Conservation (phyloP, 2,329 filamentous ascomycete genomes). For the Zymoseptoria crescenta region DNA sequence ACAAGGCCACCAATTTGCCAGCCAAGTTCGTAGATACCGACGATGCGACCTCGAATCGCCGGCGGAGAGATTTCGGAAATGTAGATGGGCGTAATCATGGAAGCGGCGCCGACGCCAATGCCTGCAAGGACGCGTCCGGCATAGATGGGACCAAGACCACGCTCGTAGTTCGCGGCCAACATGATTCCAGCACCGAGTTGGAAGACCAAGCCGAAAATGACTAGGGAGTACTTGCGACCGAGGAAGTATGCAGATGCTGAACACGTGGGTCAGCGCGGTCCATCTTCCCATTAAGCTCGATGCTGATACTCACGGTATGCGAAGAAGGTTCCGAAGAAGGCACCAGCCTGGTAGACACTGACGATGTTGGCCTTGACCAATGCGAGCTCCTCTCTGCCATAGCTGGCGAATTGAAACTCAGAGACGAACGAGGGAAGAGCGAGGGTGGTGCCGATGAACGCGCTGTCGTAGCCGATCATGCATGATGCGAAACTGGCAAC, state of each 20-base stretch:
- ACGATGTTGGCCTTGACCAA: slow-evolving; percentile 68
- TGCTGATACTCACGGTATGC: slow-evolving; percentile 43
- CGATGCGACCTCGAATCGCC: slow-evolving; percentile 51
- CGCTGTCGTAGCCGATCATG: slow-evolving; percentile 34
- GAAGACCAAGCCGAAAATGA: slow-evolving; percentile 56
- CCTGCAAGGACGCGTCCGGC: slow-evolving; percentile 52
- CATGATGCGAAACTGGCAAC: slow-evolving; percentile 51
- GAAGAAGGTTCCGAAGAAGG: slow-evolving; percentile 70
- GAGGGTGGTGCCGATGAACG: slow-evolving; percentile 72
- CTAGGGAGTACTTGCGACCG: slow-evolving; percentile 58
- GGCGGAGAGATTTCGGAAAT: slow-evolving; percentile 52
- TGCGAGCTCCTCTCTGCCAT: slow-evolving; percentile 44
- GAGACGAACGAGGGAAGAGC: slow-evolving; percentile 59
- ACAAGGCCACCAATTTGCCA: slow-evolving; percentile 48
- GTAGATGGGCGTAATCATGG: slow-evolving; percentile 52
- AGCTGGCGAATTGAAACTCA: slow-evolving; percentile 57
- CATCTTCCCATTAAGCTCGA: background rate
- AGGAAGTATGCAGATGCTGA: slow-evolving; percentile 54
- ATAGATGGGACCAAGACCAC: slow-evolving; percentile 54
- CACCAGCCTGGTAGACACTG: slow-evolving; percentile 72
- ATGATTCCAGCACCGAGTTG: slow-evolving; percentile 64
- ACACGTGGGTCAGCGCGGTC: background rate
- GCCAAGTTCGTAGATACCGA: slow-evolving; percentile 50
- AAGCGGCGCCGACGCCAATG: slow-evolving; percentile 49
- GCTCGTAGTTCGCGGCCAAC: slow-evolving; percentile 55